Evolutionary conservation across 116 monocot species (phyloP).

Genomic region (Papilionanthe hybrid): DNA sequence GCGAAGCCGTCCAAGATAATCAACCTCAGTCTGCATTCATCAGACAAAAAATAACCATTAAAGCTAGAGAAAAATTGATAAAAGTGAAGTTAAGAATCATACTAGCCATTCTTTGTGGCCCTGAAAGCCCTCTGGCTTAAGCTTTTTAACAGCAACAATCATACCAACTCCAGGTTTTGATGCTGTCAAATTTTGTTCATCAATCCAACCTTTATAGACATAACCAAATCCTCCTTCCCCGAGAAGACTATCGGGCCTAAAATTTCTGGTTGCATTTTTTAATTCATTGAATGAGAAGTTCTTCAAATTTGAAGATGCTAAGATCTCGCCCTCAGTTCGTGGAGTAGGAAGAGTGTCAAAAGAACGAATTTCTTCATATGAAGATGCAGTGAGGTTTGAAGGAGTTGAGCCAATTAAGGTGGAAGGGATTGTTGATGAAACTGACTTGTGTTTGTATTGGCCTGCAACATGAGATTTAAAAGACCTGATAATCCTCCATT

Average conservation of each 20-base stretch:
- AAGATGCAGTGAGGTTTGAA: constrained; percentile 44
- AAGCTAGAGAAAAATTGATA: not conserved
- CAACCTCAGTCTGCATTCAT: constrained; percentile 72
- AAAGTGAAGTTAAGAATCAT: not conserved
- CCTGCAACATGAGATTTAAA: constrained; percentile 15
- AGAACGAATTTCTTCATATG: constrained; percentile 29
- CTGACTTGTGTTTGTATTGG: constrained; percentile 34
- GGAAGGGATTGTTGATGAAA: constrained; percentile 44
- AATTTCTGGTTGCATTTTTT: constrained; percentile 70
- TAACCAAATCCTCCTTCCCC: constrained; percentile 96
- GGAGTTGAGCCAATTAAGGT: constrained; percentile 24
- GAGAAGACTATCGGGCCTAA: constrained; percentile 63
- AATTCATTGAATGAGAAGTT: constrained; percentile 63
- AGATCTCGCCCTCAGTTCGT: constrained; percentile 69
- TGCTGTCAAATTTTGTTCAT: constrained; percentile 60
- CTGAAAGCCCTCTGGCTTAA: constrained; percentile 92
- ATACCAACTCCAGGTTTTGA: constrained; percentile 67
- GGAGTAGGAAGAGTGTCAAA: constrained; percentile 33
- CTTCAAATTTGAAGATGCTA: constrained; percentile 72
- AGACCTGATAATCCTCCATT: not conserved
- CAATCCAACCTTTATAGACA: constrained; percentile 92
- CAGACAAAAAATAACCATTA: not conserved
- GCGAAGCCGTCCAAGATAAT: constrained; percentile 83
- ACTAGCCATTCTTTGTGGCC: constrained; percentile 99
- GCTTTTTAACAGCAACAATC: constrained; percentile 81